These are phyloP conservation scores for Metschnikowia sp. DNA, from an alignment of 805 yeast species.

Conservation along the genomic window DNA sequence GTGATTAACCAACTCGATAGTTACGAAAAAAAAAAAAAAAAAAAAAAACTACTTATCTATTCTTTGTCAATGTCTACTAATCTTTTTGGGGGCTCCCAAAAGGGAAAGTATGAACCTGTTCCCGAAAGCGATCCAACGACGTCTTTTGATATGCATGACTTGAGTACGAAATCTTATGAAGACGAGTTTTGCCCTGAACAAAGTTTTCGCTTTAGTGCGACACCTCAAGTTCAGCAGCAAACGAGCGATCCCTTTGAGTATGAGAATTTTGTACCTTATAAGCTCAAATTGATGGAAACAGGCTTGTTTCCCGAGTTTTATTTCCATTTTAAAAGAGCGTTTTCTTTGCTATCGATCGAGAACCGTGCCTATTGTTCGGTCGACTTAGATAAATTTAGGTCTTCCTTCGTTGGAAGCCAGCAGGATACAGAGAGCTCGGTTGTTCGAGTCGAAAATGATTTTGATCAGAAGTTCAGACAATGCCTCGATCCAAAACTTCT, in stretches of 20 bases:
- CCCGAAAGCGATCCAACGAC: neutral
- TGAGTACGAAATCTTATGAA: no score
- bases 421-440: neutral
- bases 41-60: neutral
- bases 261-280: neutral
- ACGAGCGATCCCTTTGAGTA: neutral
- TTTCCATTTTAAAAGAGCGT: neutral
- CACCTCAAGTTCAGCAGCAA: no score
- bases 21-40: no score
- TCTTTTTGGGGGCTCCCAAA: neutral
- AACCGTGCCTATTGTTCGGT: constrained; percentile 1
- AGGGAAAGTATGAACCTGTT: neutral
- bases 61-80: neutral
- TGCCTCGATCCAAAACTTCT: constrained; percentile 1
- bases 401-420: neutral
- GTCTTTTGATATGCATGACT: no score
- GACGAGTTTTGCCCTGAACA: neutral
- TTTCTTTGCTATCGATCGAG: neutral
- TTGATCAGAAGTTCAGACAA: neutral
- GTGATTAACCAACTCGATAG: neutral
- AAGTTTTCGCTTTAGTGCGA: neutral
- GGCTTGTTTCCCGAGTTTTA: constrained; percentile 3
- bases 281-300: neutral
- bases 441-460: neutral
- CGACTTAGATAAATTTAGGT: neutral